A percentile compares a stretch with the other conserved stretches of the same genome.
These are phyloP conservation scores for Daldinia vernicosa DNA, from an alignment of 495 filamentous ascomycete species.

Conservation along the genomic window DNA sequence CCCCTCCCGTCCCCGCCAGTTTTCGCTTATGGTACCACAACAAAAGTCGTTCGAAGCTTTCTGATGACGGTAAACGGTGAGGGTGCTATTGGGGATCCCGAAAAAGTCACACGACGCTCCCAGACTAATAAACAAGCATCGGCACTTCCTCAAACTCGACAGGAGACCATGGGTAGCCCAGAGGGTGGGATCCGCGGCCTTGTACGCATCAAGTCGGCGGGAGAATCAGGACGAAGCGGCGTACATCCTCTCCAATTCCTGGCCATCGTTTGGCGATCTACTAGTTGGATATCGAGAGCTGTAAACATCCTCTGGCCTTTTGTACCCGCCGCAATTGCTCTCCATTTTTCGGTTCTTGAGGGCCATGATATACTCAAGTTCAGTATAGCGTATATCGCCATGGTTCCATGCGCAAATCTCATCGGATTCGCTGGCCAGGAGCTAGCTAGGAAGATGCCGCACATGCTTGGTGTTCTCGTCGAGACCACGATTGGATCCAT, in stretches of 20 bases:
- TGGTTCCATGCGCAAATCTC: slow-evolving; percentile 89
- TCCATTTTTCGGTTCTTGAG: slow-evolving; percentile 42
- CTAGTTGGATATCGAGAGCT: slow-evolving; percentile 49
- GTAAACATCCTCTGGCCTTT: slow-evolving; percentile 65
- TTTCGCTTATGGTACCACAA: not conserved
- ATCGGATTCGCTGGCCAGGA: slow-evolving; percentile 87
- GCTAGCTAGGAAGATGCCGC: slow-evolving; percentile 79
- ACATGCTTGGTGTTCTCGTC: slow-evolving; percentile 77
- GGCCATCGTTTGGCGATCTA: slow-evolving; percentile 53
- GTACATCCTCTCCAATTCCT: slow-evolving; percentile 56
- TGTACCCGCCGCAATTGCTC: slow-evolving; percentile 60
- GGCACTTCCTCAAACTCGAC: slow-evolving; percentile 36
- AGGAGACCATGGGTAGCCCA: slow-evolving; percentile 24
- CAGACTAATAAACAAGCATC: slow-evolving; percentile 24
- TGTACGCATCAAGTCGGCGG: slow-evolving; percentile 42
- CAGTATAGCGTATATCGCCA: slow-evolving; percentile 62
- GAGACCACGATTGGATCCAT: slow-evolving; percentile 80
- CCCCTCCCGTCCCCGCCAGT: not conserved
- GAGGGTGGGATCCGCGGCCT: slow-evolving; percentile 9
- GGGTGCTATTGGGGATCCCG: slow-evolving; percentile 26
- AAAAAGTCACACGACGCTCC: slow-evolving; percentile 29
- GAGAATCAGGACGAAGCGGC: slow-evolving; percentile 57
- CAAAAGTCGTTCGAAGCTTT: not conserved
- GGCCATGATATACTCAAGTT: slow-evolving; percentile 61
- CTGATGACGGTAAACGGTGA: slow-evolving; percentile 21